Evolutionary conservation across 129 eudicot species (phyloP), one percentile per base, ranked within the genome.

Genomic region (Deinandra increscens): DNA sequence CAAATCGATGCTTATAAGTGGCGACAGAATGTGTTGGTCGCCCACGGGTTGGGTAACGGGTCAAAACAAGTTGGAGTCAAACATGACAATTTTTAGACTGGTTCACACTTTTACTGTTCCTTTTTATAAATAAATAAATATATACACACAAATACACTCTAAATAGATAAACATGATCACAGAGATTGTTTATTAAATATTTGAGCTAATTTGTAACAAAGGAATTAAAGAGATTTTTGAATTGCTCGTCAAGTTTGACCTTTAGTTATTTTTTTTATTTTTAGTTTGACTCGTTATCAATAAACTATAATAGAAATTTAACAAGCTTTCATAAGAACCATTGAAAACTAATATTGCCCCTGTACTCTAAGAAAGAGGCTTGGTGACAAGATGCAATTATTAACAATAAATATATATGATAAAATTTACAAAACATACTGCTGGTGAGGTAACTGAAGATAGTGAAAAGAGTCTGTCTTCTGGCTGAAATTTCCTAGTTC

Each of bases 381-480:
- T 9, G 11, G 22, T 5, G 26, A 23, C 11, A 4, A 17, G 34
- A 75, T 36, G 29, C 68, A 29, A 26, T 29, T 43, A 29, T 7
- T 4, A 20, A 10, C 36, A 75, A 41, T 23, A 39, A 64, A 54
- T 11, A 15, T n/a, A 58, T 26, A 58, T 4, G 36, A 20, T 37
- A 5, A 19, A 61, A 1, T 31, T 59, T 18, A 72, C 56, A 49
- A 54, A 78, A 72, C 87, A 49, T 93, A 93, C 99, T 37, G 95
- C 99, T 34, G 90, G 99, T 74, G 99, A 93, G 69, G 97, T 93
- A 61, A 79, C 85, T 18, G 95, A 93, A 38, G 99, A 93, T 59
- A 93, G 79, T 41, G 99, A 93, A 59, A 93, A 93, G 22, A 87
- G 84, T 77, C 99, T 83, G 73, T 93, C 97, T 85, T 89, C 97